Evolutionary conservation across 1,284 basidiomycete species (phyloP), one percentile per base, ranked within the genome.

Genomic region (Ganoderma sinense): DNA sequence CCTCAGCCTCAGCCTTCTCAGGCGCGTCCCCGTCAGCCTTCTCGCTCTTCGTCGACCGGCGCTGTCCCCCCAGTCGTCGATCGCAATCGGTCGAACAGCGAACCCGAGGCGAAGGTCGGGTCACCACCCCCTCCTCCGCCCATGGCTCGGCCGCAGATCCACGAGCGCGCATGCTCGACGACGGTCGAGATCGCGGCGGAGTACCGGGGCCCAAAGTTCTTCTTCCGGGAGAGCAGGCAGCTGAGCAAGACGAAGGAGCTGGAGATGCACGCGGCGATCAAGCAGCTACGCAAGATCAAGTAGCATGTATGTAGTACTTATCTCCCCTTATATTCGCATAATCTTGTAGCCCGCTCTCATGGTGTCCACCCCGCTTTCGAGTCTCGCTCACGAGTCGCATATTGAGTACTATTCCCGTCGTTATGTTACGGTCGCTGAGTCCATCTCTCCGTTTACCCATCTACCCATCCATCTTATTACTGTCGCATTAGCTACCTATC

Each of bases 281-380:
- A 83, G 51, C 82, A 84, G 73, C 78, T 90, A 62, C 84, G 89
- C 66, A 81, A 80, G 73, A 82, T 90, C 79, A 87, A 80, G 76
- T 77, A 69, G 66, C 41, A 61, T 61, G 39, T 41, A 41, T 61
- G 39, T 18, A 51, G 43, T 67, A 29, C 65, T 14, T 36, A 29
- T 67, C 20, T 36, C 45, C 26, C 53, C 23, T 41, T 62, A 51
- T 65, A 64, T 64, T 63, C 31, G 60, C 23, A 67, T n/a, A 64
- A 62, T 62, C 53, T 70, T 61, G 64, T 36, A 65, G 41, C 60
- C 63, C 16, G 36, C 60, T 65, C 16, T 58, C 18, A 41, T 36
- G 45, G 43, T 29, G 41, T 59, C 33, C 33, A 10, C n/a, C 18
- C 31, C 33, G n/a, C 18, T 23, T 59, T 59, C 48, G 48, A 51